phyloP scores from a whole-genome alignment of 139 green algal species.

The Tetradesmus obliquus region DNA sequence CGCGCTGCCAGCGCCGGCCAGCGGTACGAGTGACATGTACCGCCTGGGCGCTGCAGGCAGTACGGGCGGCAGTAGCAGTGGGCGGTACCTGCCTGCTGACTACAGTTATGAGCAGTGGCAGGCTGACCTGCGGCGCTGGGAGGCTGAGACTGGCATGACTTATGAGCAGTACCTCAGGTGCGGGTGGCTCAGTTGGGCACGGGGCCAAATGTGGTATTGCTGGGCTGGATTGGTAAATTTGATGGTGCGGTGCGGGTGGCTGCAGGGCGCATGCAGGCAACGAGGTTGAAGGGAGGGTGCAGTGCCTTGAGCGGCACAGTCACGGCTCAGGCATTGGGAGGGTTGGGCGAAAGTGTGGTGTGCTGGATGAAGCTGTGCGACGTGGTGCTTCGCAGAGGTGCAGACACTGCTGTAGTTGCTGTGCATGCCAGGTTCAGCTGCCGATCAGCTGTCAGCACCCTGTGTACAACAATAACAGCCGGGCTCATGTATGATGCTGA shows the following conservation, averaged over 20 bases:
- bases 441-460: neutral
- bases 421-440: neutral
- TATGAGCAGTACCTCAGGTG: conserved; percentile 58
- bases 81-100: conserved; percentile 39
- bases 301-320: too few relatives aligned
- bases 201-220: neutral
- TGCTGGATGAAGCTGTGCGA: too few relatives aligned
- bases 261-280: too few relatives aligned
- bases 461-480: neutral
- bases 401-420: neutral
- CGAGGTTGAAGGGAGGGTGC: too few relatives aligned
- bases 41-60: neutral
- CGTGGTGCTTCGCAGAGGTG: neutral
- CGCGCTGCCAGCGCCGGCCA: conserved; percentile 25
- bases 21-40: conserved; percentile 26
- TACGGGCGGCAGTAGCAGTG: conserved; percentile 25
- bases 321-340: too few relatives aligned
- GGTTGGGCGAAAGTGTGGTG: too few relatives aligned
- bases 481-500: neutral
- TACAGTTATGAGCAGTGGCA: conserved; percentile 65
- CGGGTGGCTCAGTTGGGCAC: neutral
- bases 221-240: neutral
- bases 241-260: neutral
- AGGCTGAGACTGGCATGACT: conserved; percentile 61
- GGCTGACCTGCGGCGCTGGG: conserved; percentile 62